Evolutionary conservation across 73 alveolate genomes (phyloP), one percentile per base, ranked within the genome.

Genomic region (Loxodes magnus): DNA sequence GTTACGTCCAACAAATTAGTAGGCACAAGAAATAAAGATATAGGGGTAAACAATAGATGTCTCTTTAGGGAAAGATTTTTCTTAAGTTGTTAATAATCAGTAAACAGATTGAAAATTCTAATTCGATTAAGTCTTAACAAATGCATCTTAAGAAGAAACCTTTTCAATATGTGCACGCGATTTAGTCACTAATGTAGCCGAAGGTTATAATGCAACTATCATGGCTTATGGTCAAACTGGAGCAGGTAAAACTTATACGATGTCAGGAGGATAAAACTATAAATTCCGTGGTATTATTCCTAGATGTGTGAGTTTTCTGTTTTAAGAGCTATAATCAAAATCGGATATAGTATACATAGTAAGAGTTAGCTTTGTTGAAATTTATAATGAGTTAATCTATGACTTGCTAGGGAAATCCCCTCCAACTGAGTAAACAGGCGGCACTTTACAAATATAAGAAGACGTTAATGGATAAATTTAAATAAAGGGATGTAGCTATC

Each of bases 201-300:
- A 73, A 38, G 97, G 97, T 28, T 77, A 72, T 37, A 87, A 87
- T 63, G 94, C 94, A 2, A 87, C 97, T n/a, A 65, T 87, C 31
- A 39, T 87, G 51, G 72, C 87, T 56, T 87, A 81, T 62, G 97
- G 97, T n/a, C 88, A 87, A 51, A 87, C 97, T 10, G 93, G 94
- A 5, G 91, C 94, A 51, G 97, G 97, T 17, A 87, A 87, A 66
- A 87, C 97, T 5, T 87, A 74, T 74, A 87, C 97, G 24, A 87
- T 87, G 85, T 58, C 56, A 12, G 97, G 97, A 34, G 43, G 84
- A 51, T 37, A 72, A 14, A 77, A 82, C 51, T 62, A 50, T 72
- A 74, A 77, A 43, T 87, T 64, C 71, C 76, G 94, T 39, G 97
- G 97, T 14, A 36, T 87, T 29, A 67, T 70, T 17, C 97, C 97